phyloP scores from a whole-genome alignment of 345 rosid species.

The Murraya koenigii region DNA sequence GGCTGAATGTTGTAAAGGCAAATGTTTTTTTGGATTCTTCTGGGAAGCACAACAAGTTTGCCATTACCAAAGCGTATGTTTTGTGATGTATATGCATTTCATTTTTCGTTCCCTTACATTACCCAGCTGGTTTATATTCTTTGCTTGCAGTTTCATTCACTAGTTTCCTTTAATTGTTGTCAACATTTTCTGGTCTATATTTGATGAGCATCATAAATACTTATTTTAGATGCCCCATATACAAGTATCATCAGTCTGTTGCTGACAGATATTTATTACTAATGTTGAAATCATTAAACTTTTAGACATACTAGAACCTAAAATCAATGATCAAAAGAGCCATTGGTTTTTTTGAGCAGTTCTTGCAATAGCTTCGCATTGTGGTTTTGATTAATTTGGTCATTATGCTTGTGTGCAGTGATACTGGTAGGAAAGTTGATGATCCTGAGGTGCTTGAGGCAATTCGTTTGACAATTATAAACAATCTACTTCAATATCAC shows the following conservation, averaged over 20 bases:
- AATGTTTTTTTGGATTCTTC: conserved; percentile 89
- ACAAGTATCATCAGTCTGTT: not conserved
- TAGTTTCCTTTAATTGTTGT: not conserved
- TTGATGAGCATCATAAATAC: not conserved
- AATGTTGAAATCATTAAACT: not conserved
- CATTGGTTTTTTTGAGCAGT: not conserved
- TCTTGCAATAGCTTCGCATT: not conserved
- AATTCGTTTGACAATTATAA: conserved; percentile 90
- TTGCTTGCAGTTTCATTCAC: not conserved
- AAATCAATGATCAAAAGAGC: not conserved
- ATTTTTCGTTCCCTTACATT: not conserved
- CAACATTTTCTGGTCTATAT: not conserved
- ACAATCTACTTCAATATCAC: conserved; percentile 85
- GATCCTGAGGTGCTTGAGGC: conserved; percentile 96
- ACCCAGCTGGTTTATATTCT: not conserved
- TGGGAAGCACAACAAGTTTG: conserved; percentile 87
- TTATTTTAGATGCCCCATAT: not conserved
- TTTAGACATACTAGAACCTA: not conserved
- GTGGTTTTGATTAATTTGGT: conserved; percentile 7
- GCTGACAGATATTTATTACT: not conserved
- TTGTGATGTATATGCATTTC: conserved; percentile 1
- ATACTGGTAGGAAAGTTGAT: conserved; percentile 89
- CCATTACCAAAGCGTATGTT: conserved; percentile 82
- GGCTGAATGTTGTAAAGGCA: conserved; percentile 90
- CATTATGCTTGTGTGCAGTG: conserved; percentile 43